These are phyloP conservation scores for Dendrothele bispora DNA, from an alignment of 768 basidiomycete species.

Conservation along the genomic window DNA sequence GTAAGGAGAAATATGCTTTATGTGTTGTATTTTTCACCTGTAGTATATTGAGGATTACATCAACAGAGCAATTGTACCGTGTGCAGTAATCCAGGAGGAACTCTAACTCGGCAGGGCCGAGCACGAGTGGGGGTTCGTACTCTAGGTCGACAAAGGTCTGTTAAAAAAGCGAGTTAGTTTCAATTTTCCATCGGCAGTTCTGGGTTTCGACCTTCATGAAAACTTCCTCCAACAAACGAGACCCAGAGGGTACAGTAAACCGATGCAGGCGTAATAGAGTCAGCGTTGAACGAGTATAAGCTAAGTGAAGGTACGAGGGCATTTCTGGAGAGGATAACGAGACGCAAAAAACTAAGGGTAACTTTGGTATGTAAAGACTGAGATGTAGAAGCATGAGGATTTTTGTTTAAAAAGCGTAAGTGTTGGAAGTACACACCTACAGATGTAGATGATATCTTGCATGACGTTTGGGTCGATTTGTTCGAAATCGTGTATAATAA, in stretches of 20 bases:
- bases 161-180: constrained; percentile 17
- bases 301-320: constrained; percentile 56
- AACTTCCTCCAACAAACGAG: constrained; percentile 50
- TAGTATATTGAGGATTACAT: constrained; percentile 54
- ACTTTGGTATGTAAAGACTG: constrained; percentile 50
- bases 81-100: constrained; percentile 58
- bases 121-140: constrained; percentile 59
- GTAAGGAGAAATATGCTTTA: neutral
- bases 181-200: no score
- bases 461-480: constrained; percentile 62
- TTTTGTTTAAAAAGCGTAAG: neutral
- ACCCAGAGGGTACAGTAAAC: constrained; percentile 50
- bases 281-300: constrained; percentile 61
- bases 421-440: constrained; percentile 44
- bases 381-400: constrained; percentile 4
- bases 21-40: constrained; percentile 44
- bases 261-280: constrained; percentile 54
- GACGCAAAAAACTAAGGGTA: constrained; percentile 69
- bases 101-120: constrained; percentile 58
- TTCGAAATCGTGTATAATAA: constrained; percentile 75
- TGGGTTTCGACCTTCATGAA: constrained; percentile 47
- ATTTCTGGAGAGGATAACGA: constrained; percentile 56
- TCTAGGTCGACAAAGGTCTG: constrained; percentile 65
- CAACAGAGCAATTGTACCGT: constrained; percentile 57
- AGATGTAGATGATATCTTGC: constrained; percentile 71